phyloP scores from a whole-genome alignment of 306 rosid genomes.

The Ormosia emarginata region DNA sequence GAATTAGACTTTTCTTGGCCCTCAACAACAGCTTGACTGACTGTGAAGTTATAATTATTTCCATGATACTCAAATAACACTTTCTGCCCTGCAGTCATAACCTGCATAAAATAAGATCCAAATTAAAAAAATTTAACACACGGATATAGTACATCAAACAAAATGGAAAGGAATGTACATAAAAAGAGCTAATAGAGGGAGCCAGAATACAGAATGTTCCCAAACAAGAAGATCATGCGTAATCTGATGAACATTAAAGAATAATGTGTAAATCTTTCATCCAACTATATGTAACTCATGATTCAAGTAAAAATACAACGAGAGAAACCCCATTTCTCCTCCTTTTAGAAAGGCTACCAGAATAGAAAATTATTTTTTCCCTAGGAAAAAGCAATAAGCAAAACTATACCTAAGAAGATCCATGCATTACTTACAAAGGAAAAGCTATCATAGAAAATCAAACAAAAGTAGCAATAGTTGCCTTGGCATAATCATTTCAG shows the following conservation, averaged over 20 bases:
- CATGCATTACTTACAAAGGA: neutral
- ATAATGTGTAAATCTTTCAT: neutral
- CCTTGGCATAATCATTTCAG: neutral
- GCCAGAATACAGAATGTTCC: neutral
- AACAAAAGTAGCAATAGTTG: neutral
- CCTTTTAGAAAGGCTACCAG: neutral
- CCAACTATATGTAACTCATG: slow-evolving; percentile 1
- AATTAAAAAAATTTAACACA: neutral
- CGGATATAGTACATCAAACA: neutral
- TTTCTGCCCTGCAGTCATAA: slow-evolving; percentile 90
- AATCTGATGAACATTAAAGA: neutral
- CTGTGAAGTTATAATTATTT: slow-evolving; percentile 75
- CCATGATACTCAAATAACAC: slow-evolving; percentile 82
- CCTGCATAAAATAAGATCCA: slow-evolving; percentile 46
- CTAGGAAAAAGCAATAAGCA: neutral
- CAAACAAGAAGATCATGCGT: slow-evolving; percentile 7
- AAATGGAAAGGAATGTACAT: neutral
- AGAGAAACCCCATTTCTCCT: neutral
- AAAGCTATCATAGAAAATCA: neutral
- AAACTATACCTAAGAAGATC: neutral
- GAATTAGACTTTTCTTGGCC: slow-evolving; percentile 58
- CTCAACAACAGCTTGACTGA: slow-evolving; percentile 63
- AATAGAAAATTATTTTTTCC: neutral
- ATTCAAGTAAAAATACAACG: neutral
- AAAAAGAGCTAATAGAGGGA: neutral